These are phyloP conservation scores for Lycium ferocissimum DNA, from an alignment of 257 asterid species.

Conservation along the genomic window DNA sequence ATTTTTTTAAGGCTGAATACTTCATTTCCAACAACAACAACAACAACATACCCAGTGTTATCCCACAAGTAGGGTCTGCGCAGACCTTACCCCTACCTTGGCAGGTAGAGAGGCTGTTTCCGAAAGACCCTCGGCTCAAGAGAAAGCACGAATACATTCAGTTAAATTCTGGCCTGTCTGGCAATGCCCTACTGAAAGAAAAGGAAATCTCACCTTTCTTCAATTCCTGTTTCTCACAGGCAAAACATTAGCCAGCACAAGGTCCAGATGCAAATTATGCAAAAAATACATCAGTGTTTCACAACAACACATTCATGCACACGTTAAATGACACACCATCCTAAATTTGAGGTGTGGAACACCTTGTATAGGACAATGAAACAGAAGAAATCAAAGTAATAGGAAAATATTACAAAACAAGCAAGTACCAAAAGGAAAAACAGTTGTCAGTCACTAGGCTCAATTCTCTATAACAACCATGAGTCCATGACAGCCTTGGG, in stretches of 20 bases:
- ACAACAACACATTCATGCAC: conserved; percentile 5
- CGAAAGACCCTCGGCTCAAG: too few relatives aligned
- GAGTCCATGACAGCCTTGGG: background rate
- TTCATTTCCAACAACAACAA: too few relatives aligned
- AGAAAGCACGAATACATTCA: background rate
- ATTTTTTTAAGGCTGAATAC: background rate
- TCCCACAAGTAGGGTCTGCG: too few relatives aligned
- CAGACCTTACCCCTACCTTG: too few relatives aligned
- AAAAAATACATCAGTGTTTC: background rate
- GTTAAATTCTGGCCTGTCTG: background rate
- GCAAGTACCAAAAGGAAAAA: conserved; percentile 3
- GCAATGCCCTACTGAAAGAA: background rate
- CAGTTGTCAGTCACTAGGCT: background rate
- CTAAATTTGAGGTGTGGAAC: conserved; percentile 17
- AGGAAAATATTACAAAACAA: background rate
- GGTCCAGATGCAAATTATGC: background rate
- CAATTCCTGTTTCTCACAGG: conserved; percentile 11
- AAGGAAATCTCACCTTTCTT: conserved; percentile 3
- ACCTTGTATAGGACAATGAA: background rate
- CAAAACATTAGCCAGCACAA: conserved; percentile 17
- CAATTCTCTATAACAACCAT: background rate
- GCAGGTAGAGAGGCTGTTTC: too few relatives aligned
- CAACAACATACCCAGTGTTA: too few relatives aligned
- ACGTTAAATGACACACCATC: background rate
- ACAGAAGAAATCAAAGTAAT: conserved; percentile 9